Conservation (phyloP, 2,329 filamentous ascomycete species). For the Ophiognomonia clavigignenti-juglandacearum region DNA sequence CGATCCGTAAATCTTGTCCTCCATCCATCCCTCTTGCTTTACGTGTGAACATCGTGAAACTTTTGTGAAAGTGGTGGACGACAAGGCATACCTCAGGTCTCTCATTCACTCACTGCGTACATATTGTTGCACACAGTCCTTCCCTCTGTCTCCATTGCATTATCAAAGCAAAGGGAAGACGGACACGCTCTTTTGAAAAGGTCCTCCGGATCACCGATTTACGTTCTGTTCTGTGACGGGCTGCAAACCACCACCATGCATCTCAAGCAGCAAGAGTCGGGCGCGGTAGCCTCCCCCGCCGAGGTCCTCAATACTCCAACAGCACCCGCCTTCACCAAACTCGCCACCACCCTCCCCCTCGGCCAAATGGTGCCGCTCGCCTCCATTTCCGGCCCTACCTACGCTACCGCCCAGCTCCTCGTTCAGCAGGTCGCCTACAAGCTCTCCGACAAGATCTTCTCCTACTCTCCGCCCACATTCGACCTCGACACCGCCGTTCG, state of each 20-base stretch:
- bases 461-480: slow-evolving; percentile 91
- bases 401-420: slow-evolving; percentile 86
- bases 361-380: slow-evolving; percentile 50
- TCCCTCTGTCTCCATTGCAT: too few species aligned
- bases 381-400: slow-evolving; percentile 78
- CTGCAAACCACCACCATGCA: slow-evolving; percentile 17
- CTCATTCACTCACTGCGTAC: too few species aligned
- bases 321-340: slow-evolving; percentile 31
- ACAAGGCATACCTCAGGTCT: too few species aligned
- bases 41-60: too few species aligned
- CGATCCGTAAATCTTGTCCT: too few species aligned
- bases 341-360: slow-evolving; percentile 52
- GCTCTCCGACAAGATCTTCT: slow-evolving; percentile 94
- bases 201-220: too few species aligned
- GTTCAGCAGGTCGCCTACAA: slow-evolving; percentile 95
- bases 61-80: too few species aligned
- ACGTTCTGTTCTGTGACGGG: too few species aligned
- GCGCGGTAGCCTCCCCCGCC: slow-evolving; percentile 25
- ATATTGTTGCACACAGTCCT: too few species aligned
- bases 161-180: not conserved
- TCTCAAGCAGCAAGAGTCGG: slow-evolving; percentile 33
- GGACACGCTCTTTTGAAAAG: not conserved
- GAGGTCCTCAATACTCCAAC: slow-evolving; percentile 23
- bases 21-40: too few species aligned
- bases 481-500: slow-evolving; percentile 81